Conservation (phyloP, 73 alveolate species). For the Symbiodinium pilosum region DNA sequence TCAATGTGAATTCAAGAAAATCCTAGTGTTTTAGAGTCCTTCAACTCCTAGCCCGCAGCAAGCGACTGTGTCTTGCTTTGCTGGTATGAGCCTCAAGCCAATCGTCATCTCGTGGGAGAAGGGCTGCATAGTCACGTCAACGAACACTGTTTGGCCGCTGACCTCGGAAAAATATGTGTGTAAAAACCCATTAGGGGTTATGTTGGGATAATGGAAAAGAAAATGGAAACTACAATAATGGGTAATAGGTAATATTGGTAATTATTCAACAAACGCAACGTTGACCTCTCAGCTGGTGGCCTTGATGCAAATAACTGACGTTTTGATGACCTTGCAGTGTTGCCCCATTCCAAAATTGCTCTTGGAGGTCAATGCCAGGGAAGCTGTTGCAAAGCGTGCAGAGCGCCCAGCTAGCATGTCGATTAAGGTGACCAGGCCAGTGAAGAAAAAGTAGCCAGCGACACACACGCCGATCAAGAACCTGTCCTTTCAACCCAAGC, state of each 20-base stretch:
- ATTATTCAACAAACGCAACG: not conserved
- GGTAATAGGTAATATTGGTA: too few species aligned
- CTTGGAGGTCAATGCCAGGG: not conserved
- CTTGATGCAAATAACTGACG: constrained; percentile 77
- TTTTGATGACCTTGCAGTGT: constrained; percentile 58
- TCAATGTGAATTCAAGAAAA: not conserved
- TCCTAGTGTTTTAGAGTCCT: not conserved
- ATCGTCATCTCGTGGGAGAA: constrained; percentile 72
- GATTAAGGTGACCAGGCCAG: constrained; percentile 53
- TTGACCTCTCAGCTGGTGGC: not conserved
- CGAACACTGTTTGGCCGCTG: constrained; percentile 66
- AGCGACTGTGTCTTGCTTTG: too few species aligned
- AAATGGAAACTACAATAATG: not conserved
- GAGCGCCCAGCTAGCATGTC: constrained; percentile 63
- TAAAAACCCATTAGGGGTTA: too few species aligned
- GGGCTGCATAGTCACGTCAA: constrained; percentile 53
- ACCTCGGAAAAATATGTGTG: not conserved
- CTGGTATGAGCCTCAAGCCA: constrained; percentile 32
- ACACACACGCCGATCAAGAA: constrained; percentile 57
- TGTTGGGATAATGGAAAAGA: not conserved
- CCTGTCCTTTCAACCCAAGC: constrained; percentile 14
- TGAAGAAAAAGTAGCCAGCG: constrained; percentile 72
- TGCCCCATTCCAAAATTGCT: too few species aligned
- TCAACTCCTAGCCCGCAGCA: too few species aligned
- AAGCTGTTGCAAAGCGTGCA: not conserved